These are phyloP conservation scores for Breviolum minutum DNA, from an alignment of 73 alveolate genomes.

Conservation along the genomic window DNA sequence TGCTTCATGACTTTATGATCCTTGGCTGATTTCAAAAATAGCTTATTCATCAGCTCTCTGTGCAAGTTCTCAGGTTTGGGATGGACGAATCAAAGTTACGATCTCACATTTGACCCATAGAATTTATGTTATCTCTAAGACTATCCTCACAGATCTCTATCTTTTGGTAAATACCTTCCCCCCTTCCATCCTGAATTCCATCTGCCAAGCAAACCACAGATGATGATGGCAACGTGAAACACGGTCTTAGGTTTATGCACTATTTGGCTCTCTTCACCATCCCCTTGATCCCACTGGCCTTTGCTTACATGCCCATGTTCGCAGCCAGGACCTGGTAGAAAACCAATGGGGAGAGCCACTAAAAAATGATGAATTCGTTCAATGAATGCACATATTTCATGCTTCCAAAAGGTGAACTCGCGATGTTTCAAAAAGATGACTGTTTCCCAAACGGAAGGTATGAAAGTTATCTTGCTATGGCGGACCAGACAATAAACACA, in stretches of 20 bases:
- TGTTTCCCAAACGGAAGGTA: no score
- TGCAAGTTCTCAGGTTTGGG: background rate
- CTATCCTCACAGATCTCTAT: no score
- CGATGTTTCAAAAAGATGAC: no score
- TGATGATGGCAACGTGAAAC: background rate
- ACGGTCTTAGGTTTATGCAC: slow-evolving; percentile 71
- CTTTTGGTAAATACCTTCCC: no score
- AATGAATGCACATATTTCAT: no score
- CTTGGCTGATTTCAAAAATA: background rate
- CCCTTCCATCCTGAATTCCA: background rate
- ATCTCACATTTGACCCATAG: background rate
- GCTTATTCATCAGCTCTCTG: background rate
- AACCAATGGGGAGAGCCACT: background rate
- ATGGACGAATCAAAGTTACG: background rate
- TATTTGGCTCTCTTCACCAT: slow-evolving; percentile 94
- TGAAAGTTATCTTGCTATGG: no score
- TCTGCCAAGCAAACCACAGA: background rate
- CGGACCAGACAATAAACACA: no score
- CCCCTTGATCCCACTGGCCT: slow-evolving; percentile 92
- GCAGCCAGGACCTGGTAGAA: slow-evolving; percentile 61
- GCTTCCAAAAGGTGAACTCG: no score
- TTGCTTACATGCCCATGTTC: slow-evolving; percentile 95
- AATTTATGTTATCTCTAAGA: no score
- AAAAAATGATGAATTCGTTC: background rate
- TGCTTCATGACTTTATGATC: slow-evolving; percentile 81